phyloP scores from a whole-genome alignment of 768 basidiomycete genomes.

The Boletus vinaceobasis region DNA sequence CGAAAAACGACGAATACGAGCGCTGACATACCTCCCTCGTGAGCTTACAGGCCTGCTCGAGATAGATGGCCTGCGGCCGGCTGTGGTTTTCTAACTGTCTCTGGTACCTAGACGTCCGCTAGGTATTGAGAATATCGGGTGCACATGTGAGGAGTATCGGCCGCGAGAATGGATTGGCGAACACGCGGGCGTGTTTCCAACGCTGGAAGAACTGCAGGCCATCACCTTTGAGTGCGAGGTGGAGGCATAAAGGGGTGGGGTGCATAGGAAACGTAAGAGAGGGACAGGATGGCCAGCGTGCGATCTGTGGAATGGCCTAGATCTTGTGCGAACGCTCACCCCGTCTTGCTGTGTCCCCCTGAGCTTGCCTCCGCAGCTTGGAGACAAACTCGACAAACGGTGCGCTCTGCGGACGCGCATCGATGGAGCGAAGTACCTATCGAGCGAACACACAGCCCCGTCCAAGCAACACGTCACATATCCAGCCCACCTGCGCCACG shows the following conservation, averaged over 20 bases:
- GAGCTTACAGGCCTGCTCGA: slow-evolving; percentile 28
- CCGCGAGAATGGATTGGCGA: slow-evolving; percentile 33
- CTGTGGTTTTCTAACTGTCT: slow-evolving; percentile 29
- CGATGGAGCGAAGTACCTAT: slow-evolving; percentile 25
- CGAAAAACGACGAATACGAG: background rate
- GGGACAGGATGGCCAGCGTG: background rate
- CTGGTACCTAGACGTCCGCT: slow-evolving; percentile 24
- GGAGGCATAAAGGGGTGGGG: background rate
- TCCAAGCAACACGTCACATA: background rate
- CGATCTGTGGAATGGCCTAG: background rate
- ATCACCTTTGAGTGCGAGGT: slow-evolving; percentile 16
- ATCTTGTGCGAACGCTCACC: slow-evolving; percentile 16
- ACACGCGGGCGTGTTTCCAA: slow-evolving; percentile 31
- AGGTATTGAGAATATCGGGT: slow-evolving; percentile 26
- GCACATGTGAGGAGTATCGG: slow-evolving; percentile 28
- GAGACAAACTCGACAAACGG: slow-evolving; percentile 26
- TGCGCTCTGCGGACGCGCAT: slow-evolving; percentile 9
- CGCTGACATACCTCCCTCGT: slow-evolving; percentile 13
- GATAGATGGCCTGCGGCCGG: slow-evolving; percentile 28
- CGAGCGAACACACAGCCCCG: background rate
- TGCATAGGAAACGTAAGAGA: background rate
- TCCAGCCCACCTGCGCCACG: background rate
- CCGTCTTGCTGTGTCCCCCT: slow-evolving; percentile 24
- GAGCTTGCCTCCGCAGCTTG: slow-evolving; percentile 22
- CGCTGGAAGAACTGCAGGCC: slow-evolving; percentile 28